Evolutionary conservation across 1,284 basidiomycete genomes (phyloP).

Genomic region (Marasmius tenuissimus): DNA sequence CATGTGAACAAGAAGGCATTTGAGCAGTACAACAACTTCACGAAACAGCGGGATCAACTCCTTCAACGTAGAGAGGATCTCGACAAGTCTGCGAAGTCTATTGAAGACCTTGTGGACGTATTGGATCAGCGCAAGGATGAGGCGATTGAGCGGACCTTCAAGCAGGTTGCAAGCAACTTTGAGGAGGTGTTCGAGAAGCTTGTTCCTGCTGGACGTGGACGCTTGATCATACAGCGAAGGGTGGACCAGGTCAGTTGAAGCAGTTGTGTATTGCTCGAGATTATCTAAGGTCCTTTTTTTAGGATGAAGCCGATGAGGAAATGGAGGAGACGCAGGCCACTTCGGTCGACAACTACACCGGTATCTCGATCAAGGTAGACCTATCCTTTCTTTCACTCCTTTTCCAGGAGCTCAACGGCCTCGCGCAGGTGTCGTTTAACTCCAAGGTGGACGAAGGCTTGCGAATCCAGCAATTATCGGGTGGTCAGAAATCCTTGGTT

Average conservation of each 20-base stretch:
- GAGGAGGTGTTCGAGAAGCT: slow-evolving; percentile 96
- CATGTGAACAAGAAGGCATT: slow-evolving; percentile 99
- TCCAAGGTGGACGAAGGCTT: slow-evolving; percentile 96
- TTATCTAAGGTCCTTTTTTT: slow-evolving; percentile 31
- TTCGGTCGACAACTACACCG: slow-evolving; percentile 92
- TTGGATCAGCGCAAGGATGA: slow-evolving; percentile 98
- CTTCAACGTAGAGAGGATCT: slow-evolving; percentile 86
- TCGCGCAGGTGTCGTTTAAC: slow-evolving; percentile 89
- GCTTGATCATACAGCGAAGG: slow-evolving; percentile 88
- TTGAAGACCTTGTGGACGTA: slow-evolving; percentile 92
- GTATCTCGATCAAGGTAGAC: slow-evolving; percentile 87
- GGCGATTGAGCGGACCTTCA: slow-evolving; percentile 97
- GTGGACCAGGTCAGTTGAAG: slow-evolving; percentile 70
- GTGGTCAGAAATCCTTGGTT: slow-evolving; percentile 97
- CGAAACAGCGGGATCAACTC: slow-evolving; percentile 94
- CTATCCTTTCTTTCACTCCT: neutral
- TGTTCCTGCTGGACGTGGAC: slow-evolving; percentile 92
- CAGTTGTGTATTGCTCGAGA: slow-evolving; percentile 1
- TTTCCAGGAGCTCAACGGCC: slow-evolving; percentile 1
- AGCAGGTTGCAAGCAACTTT: slow-evolving; percentile 96
- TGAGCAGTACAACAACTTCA: slow-evolving; percentile 97
- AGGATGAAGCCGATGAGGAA: slow-evolving; percentile 71
- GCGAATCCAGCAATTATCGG: slow-evolving; percentile 94
- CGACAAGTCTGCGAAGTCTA: slow-evolving; percentile 85
- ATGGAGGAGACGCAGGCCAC: slow-evolving; percentile 70